Conservation (phyloP, 1,139 yeast species). For the Taphrina confusa region DNA sequence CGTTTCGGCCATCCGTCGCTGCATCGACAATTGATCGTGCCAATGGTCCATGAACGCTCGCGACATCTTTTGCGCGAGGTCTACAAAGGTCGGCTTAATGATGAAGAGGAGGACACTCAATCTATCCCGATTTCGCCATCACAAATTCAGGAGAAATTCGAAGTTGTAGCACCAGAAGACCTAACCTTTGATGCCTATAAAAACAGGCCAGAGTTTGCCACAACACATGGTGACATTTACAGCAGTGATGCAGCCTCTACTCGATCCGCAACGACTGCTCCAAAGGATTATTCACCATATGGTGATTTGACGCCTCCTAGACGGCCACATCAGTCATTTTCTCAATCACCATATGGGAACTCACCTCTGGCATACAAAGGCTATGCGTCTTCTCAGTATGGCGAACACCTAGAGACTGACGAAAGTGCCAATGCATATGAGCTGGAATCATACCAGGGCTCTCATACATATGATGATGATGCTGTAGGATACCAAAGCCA, state of each 20-base stretch:
- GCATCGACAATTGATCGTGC: slow-evolving; percentile 44
- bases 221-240: slow-evolving; percentile 6
- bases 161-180: slow-evolving; percentile 44
- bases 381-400: slow-evolving; percentile 2
- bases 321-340: neutral
- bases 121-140: slow-evolving; percentile 25
- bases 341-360: neutral
- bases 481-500: slow-evolving; percentile 1
- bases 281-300: neutral
- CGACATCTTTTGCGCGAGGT: slow-evolving; percentile 42
- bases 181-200: slow-evolving; percentile 43
- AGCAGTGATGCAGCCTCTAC: neutral
- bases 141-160: slow-evolving; percentile 41
- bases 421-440: neutral
- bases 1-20: slow-evolving; percentile 47
- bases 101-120: slow-evolving; percentile 21
- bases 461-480: neutral
- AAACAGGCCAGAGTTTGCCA: slow-evolving; percentile 38
- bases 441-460: neutral
- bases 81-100: slow-evolving; percentile 35
- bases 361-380: slow-evolving; percentile 11
- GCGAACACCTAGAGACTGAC: neutral
- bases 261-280: neutral
- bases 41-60: slow-evolving; percentile 47
- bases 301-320: neutral